Evolutionary conservation across 208 protist genomes (phyloP), one percentile per base, ranked within the genome.

Genomic region (Novymonas esmeraldas): DNA sequence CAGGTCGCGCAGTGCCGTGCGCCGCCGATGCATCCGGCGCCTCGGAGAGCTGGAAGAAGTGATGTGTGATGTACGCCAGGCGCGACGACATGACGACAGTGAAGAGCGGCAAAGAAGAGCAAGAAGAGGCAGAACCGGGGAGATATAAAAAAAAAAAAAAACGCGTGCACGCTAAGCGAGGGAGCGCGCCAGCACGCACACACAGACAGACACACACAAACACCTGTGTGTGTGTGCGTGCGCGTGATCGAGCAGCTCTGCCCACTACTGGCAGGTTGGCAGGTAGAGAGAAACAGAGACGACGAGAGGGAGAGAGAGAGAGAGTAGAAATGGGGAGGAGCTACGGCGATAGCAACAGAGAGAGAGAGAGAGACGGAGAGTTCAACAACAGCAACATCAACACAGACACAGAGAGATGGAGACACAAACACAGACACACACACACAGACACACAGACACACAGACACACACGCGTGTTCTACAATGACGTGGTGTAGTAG

Each of bases 21-120:
- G 34, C 22, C 20, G 45, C 44, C 61, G 44, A 26, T 4, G 20
- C 62, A 58, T 70, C 70, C 31, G 57, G 44, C 24, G 39, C 52
- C 0, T 52, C 39, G 14, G 70, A 56, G 33, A 76, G 52, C 39
- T 64, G 51, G 41, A 76, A 76, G 38, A 76, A 76, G 49, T 76
- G 70, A 26, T 48, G 69, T 0, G 70, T 76, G 34, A 76, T 76
- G 62, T 70, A 46, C 2, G 39, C 70, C 7, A 76, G 56, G 11
- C 70, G 61, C 9, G 54, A 70, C 26, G 70, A 20, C 70, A 76
- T 76, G 38, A 33, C 45, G 61, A 42, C 6, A 42, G 52, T 29
- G 10, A 39, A 57, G 10, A 42, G 13, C n/a, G 31, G 46, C n/a
- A 22, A 24, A 39, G 41, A 51, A 6, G 46, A 72, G 18, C 28